Conservation (phyloP, 2,329 filamentous ascomycete genomes). For the Penicillium palitans region DNA sequence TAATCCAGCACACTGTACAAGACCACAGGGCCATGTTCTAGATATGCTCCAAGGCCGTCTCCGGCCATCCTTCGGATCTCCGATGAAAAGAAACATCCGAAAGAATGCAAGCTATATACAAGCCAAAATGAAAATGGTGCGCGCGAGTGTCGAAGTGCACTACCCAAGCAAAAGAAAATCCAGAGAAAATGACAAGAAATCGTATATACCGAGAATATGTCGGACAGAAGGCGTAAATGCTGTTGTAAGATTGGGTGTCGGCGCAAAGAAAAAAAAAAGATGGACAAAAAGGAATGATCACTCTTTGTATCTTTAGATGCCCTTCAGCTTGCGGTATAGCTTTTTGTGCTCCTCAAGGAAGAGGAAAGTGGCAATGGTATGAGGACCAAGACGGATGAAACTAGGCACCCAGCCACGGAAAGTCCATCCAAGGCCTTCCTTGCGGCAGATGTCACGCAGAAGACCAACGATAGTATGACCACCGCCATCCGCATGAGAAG, state of each 20-base stretch:
- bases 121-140: constrained; percentile 16
- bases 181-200: constrained; percentile 8
- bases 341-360: constrained; percentile 70
- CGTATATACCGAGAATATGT: constrained; percentile 18
- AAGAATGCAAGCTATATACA: constrained; percentile 29
- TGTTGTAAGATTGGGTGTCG: constrained; percentile 4
- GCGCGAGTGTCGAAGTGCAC: constrained; percentile 12
- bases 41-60: background rate
- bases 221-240: constrained; percentile 11
- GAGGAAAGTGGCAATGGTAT: constrained; percentile 66
- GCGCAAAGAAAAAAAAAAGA: background rate
- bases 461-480: constrained; percentile 50
- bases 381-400: constrained; percentile 65
- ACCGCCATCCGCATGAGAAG: constrained; percentile 44
- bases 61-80: background rate
- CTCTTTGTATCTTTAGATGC: constrained; percentile 40
- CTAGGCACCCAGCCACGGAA: constrained; percentile 68
- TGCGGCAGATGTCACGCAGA: constrained; percentile 54
- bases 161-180: constrained; percentile 19
- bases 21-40: background rate
- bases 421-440: constrained; percentile 63
- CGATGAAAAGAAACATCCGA: constrained; percentile 8
- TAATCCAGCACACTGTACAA: constrained; percentile 15
- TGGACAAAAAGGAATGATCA: constrained; percentile 4
- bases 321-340: constrained; percentile 53